Percentiles rank a stretch among this genome's conserved stretches.
phyloP scores from a whole-genome alignment of 495 filamentous ascomycete species.

The Penicillium argentinense region DNA sequence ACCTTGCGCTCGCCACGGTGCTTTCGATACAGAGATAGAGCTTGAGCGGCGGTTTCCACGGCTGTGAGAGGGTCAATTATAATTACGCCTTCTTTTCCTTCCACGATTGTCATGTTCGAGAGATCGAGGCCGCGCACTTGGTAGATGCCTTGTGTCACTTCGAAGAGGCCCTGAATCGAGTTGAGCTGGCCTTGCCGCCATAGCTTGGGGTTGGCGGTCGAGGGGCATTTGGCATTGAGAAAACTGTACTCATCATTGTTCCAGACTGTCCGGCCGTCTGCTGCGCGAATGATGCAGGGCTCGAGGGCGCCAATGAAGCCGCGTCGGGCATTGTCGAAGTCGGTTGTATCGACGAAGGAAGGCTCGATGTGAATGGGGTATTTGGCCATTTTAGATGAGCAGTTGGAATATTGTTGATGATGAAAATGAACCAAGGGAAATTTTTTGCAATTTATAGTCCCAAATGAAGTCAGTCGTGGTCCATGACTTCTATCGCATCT shows the following conservation, averaged over 20 bases:
- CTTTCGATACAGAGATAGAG: conserved; percentile 18
- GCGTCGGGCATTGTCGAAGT: conserved; percentile 18
- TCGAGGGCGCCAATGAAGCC: conserved; percentile 20
- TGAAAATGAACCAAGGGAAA: neutral
- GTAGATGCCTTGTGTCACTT: conserved; percentile 24
- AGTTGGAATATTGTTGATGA: neutral
- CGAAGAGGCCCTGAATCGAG: conserved; percentile 20
- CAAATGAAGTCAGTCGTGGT: neutral
- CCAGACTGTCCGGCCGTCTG: conserved; percentile 14
- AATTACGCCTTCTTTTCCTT: conserved; percentile 24
- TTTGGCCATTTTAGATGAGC: no score
- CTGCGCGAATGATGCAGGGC: conserved; percentile 10
- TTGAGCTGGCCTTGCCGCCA: conserved; percentile 20
- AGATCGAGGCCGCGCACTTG: conserved; percentile 26
- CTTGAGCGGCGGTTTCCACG: conserved; percentile 14
- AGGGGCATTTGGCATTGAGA: conserved; percentile 13
- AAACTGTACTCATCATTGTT: conserved; percentile 20
- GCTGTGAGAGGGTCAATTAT: conserved; percentile 26
- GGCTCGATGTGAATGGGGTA: conserved; percentile 8
- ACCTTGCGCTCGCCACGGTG: conserved; percentile 19
- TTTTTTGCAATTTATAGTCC: neutral
- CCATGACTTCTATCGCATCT: neutral
- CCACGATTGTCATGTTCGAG: conserved; percentile 27
- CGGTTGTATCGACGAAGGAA: conserved; percentile 15
- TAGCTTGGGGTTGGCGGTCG: conserved; percentile 22